Percentiles rank a stretch among this genome's conserved stretches.
Evolutionary conservation across 768 basidiomycete genomes (phyloP).

Genomic region (Leccinellum albellum): DNA sequence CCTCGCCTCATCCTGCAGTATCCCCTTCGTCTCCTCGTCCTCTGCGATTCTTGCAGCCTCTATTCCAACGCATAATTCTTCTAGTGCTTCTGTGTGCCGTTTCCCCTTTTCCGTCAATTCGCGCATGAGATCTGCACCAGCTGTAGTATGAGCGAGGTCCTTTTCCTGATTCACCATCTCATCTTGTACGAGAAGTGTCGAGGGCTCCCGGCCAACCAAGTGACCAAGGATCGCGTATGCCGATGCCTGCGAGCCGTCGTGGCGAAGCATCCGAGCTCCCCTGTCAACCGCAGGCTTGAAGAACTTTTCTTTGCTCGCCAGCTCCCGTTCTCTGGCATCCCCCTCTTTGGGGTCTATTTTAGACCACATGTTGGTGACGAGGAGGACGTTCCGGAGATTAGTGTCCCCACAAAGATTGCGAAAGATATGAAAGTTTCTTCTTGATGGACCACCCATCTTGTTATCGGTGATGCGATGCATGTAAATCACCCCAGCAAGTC

Average conservation of each 20-base stretch:
- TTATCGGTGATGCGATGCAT: constrained; percentile 49
- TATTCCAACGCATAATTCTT: constrained; percentile 42
- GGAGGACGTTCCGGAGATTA: constrained; percentile 44
- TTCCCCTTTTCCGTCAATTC: constrained; percentile 44
- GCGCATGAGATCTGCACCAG: constrained; percentile 48
- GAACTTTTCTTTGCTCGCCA: constrained; percentile 39
- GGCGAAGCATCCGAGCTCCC: constrained; percentile 43
- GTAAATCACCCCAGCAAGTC: constrained; percentile 44
- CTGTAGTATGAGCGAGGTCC: constrained; percentile 47
- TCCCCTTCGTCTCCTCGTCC: constrained; percentile 42
- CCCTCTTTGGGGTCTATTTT: constrained; percentile 35
- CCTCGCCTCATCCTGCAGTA: constrained; percentile 40
- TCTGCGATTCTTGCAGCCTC: constrained; percentile 40
- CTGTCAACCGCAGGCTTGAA: constrained; percentile 49
- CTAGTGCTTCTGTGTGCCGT: constrained; percentile 44
- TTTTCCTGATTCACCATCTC: constrained; percentile 51
- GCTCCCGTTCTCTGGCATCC: constrained; percentile 42
- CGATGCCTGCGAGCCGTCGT: constrained; percentile 39
- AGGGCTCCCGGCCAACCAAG: constrained; percentile 38
- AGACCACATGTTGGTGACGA: constrained; percentile 55
- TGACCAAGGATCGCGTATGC: constrained; percentile 42
- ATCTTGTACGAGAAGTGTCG: constrained; percentile 47
- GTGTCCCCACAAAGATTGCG: constrained; percentile 48
- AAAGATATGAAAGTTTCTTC: constrained; percentile 49
- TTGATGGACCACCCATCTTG: constrained; percentile 48